Percentiles rank a stretch among this genome's conserved stretches.
Evolutionary conservation across 176 grass and related monocot genomes (phyloP).

Genomic region (Guadua angustifolia): DNA sequence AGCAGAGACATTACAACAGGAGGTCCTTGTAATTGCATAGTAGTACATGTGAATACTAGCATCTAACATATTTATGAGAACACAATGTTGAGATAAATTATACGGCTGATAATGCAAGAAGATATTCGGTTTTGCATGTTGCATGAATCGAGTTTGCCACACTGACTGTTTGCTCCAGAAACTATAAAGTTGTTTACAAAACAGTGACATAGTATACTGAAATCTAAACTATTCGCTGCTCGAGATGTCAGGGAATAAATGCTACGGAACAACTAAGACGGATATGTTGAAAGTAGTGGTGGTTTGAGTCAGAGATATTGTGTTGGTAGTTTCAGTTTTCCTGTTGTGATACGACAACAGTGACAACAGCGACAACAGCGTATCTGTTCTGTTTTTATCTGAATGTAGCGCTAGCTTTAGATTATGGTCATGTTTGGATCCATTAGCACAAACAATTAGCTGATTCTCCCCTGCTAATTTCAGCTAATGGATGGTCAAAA

Average conservation of each 20-base stretch:
- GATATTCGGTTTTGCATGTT: constrained; percentile 3
- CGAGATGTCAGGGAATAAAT: not conserved
- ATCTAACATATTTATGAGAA: constrained; percentile 1
- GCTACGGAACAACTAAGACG: not conserved
- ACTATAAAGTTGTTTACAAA: not conserved
- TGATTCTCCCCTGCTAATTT: too few relatives aligned
- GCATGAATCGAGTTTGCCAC: not conserved
- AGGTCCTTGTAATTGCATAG: not conserved
- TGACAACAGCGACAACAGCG: too few relatives aligned
- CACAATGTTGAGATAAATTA: not conserved
- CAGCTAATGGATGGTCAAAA: too few relatives aligned
- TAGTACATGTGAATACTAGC: constrained; percentile 17
- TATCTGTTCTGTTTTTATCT: too few relatives aligned
- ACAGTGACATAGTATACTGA: not conserved
- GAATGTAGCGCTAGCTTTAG: too few relatives aligned
- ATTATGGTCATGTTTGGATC: too few relatives aligned
- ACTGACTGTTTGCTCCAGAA: not conserved
- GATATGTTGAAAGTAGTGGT: not conserved
- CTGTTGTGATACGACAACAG: too few relatives aligned
- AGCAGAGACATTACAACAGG: not conserved
- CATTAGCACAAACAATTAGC: too few relatives aligned
- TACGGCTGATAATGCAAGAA: not conserved
- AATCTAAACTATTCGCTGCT: not conserved
- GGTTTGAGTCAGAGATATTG: too few relatives aligned
- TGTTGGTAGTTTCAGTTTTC: too few relatives aligned